Evolutionary conservation across 1,139 yeast genomes (phyloP), one percentile per base, ranked within the genome.

Genomic region (Pichia sp.): DNA sequence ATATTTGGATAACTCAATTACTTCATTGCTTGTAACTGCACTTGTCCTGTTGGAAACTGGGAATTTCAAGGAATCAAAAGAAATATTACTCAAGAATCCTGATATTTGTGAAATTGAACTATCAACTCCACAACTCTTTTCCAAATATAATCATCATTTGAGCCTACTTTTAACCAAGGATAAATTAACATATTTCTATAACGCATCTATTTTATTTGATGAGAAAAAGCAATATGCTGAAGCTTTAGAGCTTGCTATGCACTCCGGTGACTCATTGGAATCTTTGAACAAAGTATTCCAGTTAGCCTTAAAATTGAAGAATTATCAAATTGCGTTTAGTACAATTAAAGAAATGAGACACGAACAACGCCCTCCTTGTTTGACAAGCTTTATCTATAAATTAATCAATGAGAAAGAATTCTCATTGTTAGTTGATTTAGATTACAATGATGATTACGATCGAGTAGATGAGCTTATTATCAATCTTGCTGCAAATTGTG

Each of bases 391-490:
- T 36, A 50, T 58, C 12, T 53, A 51, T 44, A 55, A 52, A 36
- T 39, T 59, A 22, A 54, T 59, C 41, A 56, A 58, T 32, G 45
- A 43, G 7, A 51, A 52, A 32, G 46, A 50, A 26, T 45, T 54
- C 2, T 43, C 52, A 1, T 42, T 40, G 26, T 42, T 61, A 6
- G 39, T 56, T 17, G 53, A 55, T 6, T 60, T 50, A 36, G 49
- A 56, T 35, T 54, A 56, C 36, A 47, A 43, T 18, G 54, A 51
- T 30, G 60, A 60, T 39, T 52, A 52, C 31, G 57, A 54, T 37
- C 31, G 38, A 15, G 56, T 59, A 34, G 60, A 60, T 46, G 51
- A 50, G 1, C 44, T 59, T 28, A 52, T 60, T 21, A 56, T 52
- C 42, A 49, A 41, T 5, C 38, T 61, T 35, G 62, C 57, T 11